Base-by-base conservation (phyloP, 208 protist genomes). In the Crithidia acanthocephali region DNA sequence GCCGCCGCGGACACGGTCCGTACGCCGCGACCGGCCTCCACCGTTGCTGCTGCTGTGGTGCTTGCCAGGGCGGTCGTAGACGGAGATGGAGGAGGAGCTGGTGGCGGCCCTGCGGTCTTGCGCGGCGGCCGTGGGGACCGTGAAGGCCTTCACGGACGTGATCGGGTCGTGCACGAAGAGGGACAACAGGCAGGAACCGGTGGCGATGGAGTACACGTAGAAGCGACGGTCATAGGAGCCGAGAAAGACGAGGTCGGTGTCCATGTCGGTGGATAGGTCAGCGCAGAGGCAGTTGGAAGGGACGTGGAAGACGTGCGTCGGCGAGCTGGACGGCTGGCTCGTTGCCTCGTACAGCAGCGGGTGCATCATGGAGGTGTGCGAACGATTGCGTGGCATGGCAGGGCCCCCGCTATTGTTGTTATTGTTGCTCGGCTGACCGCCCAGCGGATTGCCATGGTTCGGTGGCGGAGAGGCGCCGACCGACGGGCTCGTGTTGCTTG, bases 221-320 rank as follows among this genome's bases (percentile, higher is more conserved):
- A 97, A 72, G 20, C 84, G 87, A 4, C 85, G 62, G 67, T 97
- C 90, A 33, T 82, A 84, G 22, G 88, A 93, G 45, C 90, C 92
- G 28, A 95, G 79, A 62, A 93, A 93, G 48, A 97, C 27, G 22
- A 84, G 60, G 51, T 78, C 71, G 33, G 56, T 52, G 23, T 58
- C 80, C 27, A 65, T 65, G 3, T 86, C 85, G 5, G 60, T 68
- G 8, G 66, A 66, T 1, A 97, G 68, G 64, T 88, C 84, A 0
- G 85, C 92, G 48, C 90, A 94, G 20, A 85, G 68, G 66, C 89
- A 94, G 76, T 97, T 97, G 28, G 88, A 82, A 10, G 83, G 75
- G 25, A 97, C 75, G 77, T 85, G 78, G 70, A 97, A 97, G 44
- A 86, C 79, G 28, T 62, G 53, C 30, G 67, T 68, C 11, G 67